Evolutionary conservation across 768 basidiomycete genomes (phyloP).

Genomic region (Pleurotus ostreatus): DNA sequence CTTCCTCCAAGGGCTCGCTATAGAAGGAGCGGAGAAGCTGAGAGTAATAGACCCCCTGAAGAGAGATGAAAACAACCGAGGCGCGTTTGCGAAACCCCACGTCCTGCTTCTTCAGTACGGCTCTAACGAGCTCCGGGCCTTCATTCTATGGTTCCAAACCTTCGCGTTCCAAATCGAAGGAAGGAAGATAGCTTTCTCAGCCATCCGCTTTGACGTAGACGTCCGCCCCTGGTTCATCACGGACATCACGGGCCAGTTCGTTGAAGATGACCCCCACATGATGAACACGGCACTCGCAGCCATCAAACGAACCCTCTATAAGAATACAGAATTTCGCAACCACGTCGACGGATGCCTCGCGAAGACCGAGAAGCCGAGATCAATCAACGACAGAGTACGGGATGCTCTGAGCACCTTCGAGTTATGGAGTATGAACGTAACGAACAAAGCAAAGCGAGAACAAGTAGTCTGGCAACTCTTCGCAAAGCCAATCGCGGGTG

Average conservation of each 20-base stretch:
- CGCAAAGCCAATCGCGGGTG: neutral
- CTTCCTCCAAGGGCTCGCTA: neutral
- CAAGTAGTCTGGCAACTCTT: neutral
- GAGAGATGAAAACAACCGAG: neutral
- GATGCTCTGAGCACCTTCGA: neutral
- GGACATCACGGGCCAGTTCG: neutral
- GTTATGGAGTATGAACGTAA: neutral
- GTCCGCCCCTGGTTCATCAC: neutral
- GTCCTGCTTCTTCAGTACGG: neutral
- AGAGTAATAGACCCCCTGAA: neutral
- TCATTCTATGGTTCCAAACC: neutral
- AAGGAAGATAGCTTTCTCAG: neutral
- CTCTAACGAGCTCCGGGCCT: neutral
- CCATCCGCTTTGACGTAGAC: neutral
- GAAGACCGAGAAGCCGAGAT: neutral
- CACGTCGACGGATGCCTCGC: neutral
- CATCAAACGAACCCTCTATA: neutral
- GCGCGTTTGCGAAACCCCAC: neutral
- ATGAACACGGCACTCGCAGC: neutral
- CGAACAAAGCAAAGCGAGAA: neutral
- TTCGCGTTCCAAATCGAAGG: neutral
- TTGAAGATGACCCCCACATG: neutral
- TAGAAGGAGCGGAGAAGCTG: neutral
- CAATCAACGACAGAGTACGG: neutral
- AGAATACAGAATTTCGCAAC: neutral